These are phyloP conservation scores for Chrysoporthe puriensis DNA, from an alignment of 2,329 filamentous ascomycete genomes.

Conservation along the genomic window DNA sequence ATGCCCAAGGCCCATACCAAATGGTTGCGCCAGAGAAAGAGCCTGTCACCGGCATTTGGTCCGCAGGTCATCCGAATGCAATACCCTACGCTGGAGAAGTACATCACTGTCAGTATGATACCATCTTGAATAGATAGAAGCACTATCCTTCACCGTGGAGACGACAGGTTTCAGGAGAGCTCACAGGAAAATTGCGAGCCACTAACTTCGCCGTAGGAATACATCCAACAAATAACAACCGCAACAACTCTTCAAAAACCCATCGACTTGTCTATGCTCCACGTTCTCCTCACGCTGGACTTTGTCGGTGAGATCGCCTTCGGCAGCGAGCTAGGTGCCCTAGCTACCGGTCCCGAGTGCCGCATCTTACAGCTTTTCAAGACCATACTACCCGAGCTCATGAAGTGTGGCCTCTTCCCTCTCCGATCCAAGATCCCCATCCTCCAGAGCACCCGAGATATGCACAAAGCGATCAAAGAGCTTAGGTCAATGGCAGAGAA, in stretches of 20 bases:
- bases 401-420: conserved; percentile 12
- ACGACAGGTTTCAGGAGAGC: neutral
- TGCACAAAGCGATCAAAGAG: conserved; percentile 6
- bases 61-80: conserved; percentile 14
- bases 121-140: neutral
- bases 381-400: conserved; percentile 6
- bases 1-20: conserved; percentile 11
- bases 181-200: no score
- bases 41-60: conserved; percentile 10
- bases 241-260: neutral
- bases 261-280: conserved; percentile 11
- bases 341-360: conserved; percentile 1
- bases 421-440: conserved; percentile 13
- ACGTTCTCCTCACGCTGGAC: conserved; percentile 9
- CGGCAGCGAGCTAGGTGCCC: neutral
- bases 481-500: conserved; percentile 3
- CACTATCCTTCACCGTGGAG: neutral
- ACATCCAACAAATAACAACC: neutral
- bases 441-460: conserved; percentile 8
- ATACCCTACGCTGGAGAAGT: neutral
- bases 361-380: conserved; percentile 13
- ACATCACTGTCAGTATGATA: conserved; percentile 8
- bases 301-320: conserved; percentile 10
- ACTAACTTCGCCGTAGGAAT: neutral
- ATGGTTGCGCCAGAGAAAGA: conserved; percentile 13